These are phyloP conservation scores for Phytophthora fragariaefolia DNA, from an alignment of 352 stramenopile genomes.

Conservation along the genomic window DNA sequence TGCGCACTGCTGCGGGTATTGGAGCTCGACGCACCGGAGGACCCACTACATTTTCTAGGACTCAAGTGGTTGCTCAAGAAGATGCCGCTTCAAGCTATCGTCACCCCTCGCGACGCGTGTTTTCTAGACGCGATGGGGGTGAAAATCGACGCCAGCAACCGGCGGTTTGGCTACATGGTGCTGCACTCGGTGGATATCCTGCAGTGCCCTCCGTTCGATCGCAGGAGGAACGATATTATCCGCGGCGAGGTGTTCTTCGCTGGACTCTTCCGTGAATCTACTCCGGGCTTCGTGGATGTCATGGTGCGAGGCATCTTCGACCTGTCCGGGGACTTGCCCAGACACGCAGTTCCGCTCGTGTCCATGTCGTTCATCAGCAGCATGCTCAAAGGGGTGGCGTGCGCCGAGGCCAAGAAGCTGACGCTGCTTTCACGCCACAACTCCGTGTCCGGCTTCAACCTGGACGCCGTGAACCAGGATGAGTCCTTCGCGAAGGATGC, in stretches of 20 bases:
- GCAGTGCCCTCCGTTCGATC: constrained; percentile 49
- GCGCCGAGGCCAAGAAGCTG: constrained; percentile 63
- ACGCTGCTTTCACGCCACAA: constrained; percentile 48
- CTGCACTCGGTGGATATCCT: constrained; percentile 56
- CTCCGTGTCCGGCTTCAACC: constrained; percentile 29
- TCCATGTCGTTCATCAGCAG: constrained; percentile 47
- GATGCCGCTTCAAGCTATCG: constrained; percentile 35
- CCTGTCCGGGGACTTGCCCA: constrained; percentile 40
- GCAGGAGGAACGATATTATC: constrained; percentile 30
- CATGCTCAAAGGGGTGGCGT: constrained; percentile 45
- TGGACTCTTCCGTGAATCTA: constrained; percentile 48
- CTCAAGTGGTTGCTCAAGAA: constrained; percentile 61
- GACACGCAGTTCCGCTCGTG: constrained; percentile 35
- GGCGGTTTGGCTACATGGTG: constrained; percentile 51
- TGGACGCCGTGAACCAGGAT: constrained; percentile 24
- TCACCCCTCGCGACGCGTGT: constrained; percentile 29
- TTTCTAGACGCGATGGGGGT: constrained; percentile 61
- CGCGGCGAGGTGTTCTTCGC: constrained; percentile 43
- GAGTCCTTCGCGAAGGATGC: constrained; percentile 18
- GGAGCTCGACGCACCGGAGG: constrained; percentile 38
- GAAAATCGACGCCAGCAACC: constrained; percentile 35
- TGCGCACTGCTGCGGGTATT: constrained; percentile 49
- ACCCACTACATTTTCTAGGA: constrained; percentile 62
- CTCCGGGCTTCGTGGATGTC: constrained; percentile 49
- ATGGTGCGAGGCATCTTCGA: constrained; percentile 57